Conservation (phyloP, 805 yeast species). For the Candida dendrica region DNA sequence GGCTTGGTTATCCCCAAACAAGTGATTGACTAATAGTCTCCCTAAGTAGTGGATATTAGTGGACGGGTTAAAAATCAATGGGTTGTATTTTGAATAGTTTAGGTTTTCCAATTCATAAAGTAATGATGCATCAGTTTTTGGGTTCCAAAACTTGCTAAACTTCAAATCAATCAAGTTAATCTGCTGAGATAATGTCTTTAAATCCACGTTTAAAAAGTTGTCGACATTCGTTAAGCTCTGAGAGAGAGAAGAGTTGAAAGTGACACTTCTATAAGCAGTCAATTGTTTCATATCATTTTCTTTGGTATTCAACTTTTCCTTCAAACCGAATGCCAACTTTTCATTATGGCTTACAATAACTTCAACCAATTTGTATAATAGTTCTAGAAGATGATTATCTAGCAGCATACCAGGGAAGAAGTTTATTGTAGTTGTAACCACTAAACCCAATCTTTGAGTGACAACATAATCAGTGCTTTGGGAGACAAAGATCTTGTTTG, state of each 20-base stretch:
- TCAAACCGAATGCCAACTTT: constrained; percentile 45
- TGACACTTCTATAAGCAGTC: constrained; percentile 17
- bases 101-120: constrained; percentile 39
- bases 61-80: constrained; percentile 65
- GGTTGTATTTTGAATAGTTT: constrained; percentile 47
- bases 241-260: constrained; percentile 16
- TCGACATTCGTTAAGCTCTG: constrained; percentile 26
- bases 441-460: constrained; percentile 42
- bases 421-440: constrained; percentile 49
- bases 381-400: constrained; percentile 52
- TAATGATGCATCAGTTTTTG: constrained; percentile 70
- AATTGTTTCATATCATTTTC: constrained; percentile 39
- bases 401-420: constrained; percentile 65
- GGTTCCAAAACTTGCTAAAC: constrained; percentile 69
- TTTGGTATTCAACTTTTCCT: constrained; percentile 40
- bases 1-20: constrained; percentile 44
- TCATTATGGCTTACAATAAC: constrained; percentile 40
- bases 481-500: constrained; percentile 18
- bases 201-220: constrained; percentile 46
- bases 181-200: constrained; percentile 51
- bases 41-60: constrained; percentile 73
- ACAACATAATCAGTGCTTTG: constrained; percentile 30
- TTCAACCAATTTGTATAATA: constrained; percentile 46
- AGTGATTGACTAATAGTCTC: constrained; percentile 57
- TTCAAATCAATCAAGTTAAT: constrained; percentile 61